These are phyloP conservation scores for Russula virescens DNA, from an alignment of 768 basidiomycete species.

Conservation along the genomic window DNA sequence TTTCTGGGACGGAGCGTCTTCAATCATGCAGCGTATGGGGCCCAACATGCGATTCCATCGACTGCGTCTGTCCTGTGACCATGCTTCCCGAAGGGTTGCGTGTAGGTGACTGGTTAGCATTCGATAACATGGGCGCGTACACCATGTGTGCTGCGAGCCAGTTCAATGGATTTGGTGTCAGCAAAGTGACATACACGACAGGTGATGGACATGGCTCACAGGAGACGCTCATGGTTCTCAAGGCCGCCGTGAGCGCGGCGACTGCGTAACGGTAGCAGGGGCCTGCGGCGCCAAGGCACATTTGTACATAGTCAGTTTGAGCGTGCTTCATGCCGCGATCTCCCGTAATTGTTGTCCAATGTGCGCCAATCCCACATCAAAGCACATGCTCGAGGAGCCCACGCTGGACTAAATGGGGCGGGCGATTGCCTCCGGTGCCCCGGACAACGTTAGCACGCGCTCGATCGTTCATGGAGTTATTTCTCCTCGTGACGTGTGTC, in stretches of 20 bases:
- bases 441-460: conserved; percentile 11
- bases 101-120: conserved; percentile 98
- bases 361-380: not conserved
- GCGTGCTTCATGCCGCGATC: conserved; percentile 15
- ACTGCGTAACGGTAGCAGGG: conserved; percentile 11
- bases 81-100: conserved; percentile 61
- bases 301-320: conserved; percentile 5
- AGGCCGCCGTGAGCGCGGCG: conserved; percentile 37
- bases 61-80: conserved; percentile 70
- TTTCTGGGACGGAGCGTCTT: conserved; percentile 39
- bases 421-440: conserved; percentile 6
- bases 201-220: conserved; percentile 46
- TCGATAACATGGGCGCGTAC: conserved; percentile 97
- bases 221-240: conserved; percentile 50
- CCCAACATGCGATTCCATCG: conserved; percentile 97
- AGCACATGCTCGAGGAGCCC: conserved; percentile 20
- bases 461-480: conserved; percentile 22
- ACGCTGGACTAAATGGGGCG: conserved; percentile 5
- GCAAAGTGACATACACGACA: conserved; percentile 73
- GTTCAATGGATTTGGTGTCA: conserved; percentile 88
- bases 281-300: conserved; percentile 5
- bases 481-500: conserved; percentile 24
- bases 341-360: conserved; percentile 17
- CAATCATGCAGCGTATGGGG: conserved; percentile 84
- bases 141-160: conserved; percentile 95